A percentile compares a stretch with the other conserved stretches of the same genome.
phyloP scores from a whole-genome alignment of 202 grass and related monocot species.

The Dendrocalamus latiflorus region DNA sequence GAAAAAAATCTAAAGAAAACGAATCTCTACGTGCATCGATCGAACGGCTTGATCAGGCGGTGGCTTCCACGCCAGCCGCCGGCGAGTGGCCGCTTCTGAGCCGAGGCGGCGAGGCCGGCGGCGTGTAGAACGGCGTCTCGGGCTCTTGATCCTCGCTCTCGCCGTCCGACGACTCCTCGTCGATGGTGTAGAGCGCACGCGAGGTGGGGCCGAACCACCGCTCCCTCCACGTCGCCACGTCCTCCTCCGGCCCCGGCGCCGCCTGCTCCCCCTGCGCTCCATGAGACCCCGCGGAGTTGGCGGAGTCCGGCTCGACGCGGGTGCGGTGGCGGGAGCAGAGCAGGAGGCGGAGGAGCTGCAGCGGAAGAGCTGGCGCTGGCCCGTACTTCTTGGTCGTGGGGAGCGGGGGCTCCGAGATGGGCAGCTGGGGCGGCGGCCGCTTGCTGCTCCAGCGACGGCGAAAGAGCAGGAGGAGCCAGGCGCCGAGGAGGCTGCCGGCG shows the following conservation, averaged over 20 bases:
- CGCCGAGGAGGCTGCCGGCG: background rate
- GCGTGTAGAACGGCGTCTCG: conserved; percentile 41
- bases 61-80: background rate
- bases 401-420: background rate
- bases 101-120: conserved; percentile 5
- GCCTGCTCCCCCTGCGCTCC: background rate
- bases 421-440: background rate
- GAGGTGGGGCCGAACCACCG: background rate
- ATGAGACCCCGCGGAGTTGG: background rate
- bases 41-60: background rate
- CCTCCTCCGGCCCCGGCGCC: background rate
- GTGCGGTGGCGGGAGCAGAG: background rate
- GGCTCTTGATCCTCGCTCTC: background rate
- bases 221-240: background rate
- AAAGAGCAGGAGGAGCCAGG: background rate
- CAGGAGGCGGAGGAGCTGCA: background rate
- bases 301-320: background rate
- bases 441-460: background rate
- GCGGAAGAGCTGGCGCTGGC: background rate
- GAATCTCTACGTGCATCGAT: background rate
- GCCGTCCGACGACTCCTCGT: conserved; percentile 3
- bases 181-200: conserved; percentile 26
- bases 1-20: background rate
- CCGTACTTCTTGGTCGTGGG: background rate
- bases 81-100: background rate